A percentile compares a stretch with the other conserved stretches of the same genome.
Evolutionary conservation across 2,329 filamentous ascomycete genomes (phyloP).

Genomic region (Aspergillus tamarii): DNA sequence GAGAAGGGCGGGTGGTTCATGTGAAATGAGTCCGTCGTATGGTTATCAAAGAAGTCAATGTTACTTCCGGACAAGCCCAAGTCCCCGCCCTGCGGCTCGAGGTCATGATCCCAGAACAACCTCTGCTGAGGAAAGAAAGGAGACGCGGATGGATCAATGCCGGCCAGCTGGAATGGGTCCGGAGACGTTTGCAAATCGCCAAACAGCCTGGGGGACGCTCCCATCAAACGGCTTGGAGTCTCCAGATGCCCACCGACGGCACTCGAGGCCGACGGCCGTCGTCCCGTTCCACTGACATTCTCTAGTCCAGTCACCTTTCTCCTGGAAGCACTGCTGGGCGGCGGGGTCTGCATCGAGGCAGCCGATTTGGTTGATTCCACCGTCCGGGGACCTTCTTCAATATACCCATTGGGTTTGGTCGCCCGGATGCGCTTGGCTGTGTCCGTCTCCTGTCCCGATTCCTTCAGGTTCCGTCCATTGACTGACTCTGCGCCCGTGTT

Average conservation of each 20-base stretch:
- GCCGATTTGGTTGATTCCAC: constrained; percentile 45
- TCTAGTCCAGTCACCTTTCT: constrained; percentile 47
- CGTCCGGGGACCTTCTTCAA: constrained; percentile 35
- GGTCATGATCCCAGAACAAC: constrained; percentile 53
- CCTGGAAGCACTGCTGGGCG: constrained; percentile 61
- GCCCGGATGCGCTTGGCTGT: constrained; percentile 37
- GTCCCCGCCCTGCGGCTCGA: constrained; percentile 28
- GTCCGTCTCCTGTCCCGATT: constrained; percentile 35
- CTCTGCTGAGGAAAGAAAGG: constrained; percentile 59
- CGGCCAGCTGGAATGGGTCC: constrained; percentile 57
- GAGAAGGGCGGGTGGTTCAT: constrained; percentile 18
- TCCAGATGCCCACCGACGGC: constrained; percentile 41
- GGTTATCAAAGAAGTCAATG: constrained; percentile 28
- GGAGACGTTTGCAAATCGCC: constrained; percentile 60
- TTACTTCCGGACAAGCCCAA: constrained; percentile 22
- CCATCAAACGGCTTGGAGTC: constrained; percentile 49
- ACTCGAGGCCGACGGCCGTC: constrained; percentile 27
- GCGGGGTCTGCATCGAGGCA: constrained; percentile 62
- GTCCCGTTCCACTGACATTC: constrained; percentile 23
- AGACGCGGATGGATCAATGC: constrained; percentile 58
- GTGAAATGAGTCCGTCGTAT: constrained; percentile 22
- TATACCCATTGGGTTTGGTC: constrained; percentile 29
- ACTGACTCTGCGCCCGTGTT: constrained; percentile 18
- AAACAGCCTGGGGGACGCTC: constrained; percentile 53
- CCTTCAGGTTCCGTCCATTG: constrained; percentile 24